A percentile compares a stretch with the other conserved stretches of the same genome.
These are phyloP conservation scores for Tuber brumale DNA, from an alignment of 495 filamentous ascomycete genomes.

Conservation along the genomic window DNA sequence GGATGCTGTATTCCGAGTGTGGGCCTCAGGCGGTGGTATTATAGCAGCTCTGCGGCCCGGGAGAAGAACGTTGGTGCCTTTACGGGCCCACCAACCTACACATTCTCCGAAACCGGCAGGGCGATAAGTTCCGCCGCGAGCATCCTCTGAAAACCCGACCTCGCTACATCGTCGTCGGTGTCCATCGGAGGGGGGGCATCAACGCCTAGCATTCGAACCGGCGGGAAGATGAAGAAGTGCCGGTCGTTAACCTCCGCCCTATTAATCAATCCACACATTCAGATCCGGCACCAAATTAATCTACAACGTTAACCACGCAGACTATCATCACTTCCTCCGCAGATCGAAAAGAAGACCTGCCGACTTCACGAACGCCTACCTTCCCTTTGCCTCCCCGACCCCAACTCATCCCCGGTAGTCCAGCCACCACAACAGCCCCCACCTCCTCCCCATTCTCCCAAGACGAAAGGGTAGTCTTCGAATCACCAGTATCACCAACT, in stretches of 20 bases:
- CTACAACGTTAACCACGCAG: constrained; percentile 23
- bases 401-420: constrained; percentile 10
- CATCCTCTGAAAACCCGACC: constrained; percentile 48
- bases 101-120: constrained; percentile 51
- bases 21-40: constrained; percentile 57
- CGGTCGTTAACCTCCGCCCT: constrained; percentile 79
- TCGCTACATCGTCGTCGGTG: constrained; percentile 47
- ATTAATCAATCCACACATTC: constrained; percentile 10
- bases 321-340: constrained; percentile 8
- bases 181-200: constrained; percentile 41
- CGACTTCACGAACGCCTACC: background rate
- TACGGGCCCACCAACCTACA: constrained; percentile 48
- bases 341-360: constrained; percentile 4
- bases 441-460: constrained; percentile 7
- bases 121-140: constrained; percentile 48
- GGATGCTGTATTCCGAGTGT: constrained; percentile 83
- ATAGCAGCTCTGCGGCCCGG: constrained; percentile 45
- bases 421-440: constrained; percentile 27
- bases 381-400: constrained; percentile 14
- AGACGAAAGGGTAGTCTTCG: constrained; percentile 14
- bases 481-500: constrained; percentile 22
- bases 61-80: constrained; percentile 57
- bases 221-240: constrained; percentile 73
- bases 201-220: constrained; percentile 47
- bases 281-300: constrained; percentile 13